Conservation (phyloP, 495 filamentous ascomycete species). For the Penicillium cataractarum region DNA sequence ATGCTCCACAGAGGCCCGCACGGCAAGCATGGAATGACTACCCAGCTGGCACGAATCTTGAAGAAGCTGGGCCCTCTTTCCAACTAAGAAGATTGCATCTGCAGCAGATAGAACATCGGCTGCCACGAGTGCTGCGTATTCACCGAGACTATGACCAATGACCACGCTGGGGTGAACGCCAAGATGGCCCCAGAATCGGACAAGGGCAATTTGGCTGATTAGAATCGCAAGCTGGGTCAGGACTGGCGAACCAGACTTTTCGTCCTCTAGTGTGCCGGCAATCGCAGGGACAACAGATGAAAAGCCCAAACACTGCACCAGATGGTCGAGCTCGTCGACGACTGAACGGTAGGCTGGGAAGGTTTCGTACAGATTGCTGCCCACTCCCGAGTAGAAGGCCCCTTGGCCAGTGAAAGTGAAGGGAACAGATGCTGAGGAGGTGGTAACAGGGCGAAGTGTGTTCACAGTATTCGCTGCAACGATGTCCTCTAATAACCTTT, state of each 20-base stretch:
- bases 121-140: conserved; percentile 40
- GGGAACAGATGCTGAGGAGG: conserved; percentile 38
- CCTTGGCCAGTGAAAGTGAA: conserved; percentile 76
- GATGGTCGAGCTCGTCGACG: conserved; percentile 31
- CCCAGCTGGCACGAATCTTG: conserved; percentile 12
- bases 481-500: not conserved
- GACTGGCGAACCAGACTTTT: conserved; percentile 18
- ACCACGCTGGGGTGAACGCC: conserved; percentile 26
- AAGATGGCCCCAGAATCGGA: conserved; percentile 19
- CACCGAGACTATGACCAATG: conserved; percentile 43
- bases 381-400: conserved; percentile 51
- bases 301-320: conserved; percentile 37
- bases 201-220: conserved; percentile 28
- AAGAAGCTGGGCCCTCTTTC: conserved; percentile 25
- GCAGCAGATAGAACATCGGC: conserved; percentile 25
- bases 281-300: conserved; percentile 29
- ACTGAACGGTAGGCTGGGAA: conserved; percentile 28
- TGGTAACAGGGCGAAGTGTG: not conserved
- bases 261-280: not conserved
- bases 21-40: conserved; percentile 56
- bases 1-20: conserved; percentile 36
- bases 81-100: conserved; percentile 35
- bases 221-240: conserved; percentile 25
- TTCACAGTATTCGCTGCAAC: not conserved
- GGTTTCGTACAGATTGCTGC: conserved; percentile 30